Evolutionary conservation across 2,329 filamentous ascomycete species (phyloP).

Genomic region (Penicillium sp.): DNA sequence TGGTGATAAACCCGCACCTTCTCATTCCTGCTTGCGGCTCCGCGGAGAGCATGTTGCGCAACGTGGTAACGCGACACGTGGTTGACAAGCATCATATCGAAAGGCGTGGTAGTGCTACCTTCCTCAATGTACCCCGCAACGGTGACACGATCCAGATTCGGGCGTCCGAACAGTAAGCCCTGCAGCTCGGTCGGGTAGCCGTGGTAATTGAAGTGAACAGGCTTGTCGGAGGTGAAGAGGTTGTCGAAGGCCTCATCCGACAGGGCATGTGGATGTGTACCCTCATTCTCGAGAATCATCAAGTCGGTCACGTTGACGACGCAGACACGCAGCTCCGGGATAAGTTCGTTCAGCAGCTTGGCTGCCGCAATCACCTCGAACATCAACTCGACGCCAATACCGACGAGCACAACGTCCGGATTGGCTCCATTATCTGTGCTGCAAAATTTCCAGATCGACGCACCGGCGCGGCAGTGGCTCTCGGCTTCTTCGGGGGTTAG

Average conservation of each 20-base stretch:
- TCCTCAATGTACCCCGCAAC: slow-evolving; percentile 63
- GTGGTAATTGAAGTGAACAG: slow-evolving; percentile 65
- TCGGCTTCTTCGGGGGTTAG: slow-evolving; percentile 58
- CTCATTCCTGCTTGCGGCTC: slow-evolving; percentile 48
- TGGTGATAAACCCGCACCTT: slow-evolving; percentile 47
- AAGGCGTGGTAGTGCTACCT: slow-evolving; percentile 64
- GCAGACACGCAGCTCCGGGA: slow-evolving; percentile 55
- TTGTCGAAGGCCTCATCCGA: slow-evolving; percentile 50
- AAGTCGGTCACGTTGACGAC: slow-evolving; percentile 65
- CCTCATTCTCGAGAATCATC: slow-evolving; percentile 57
- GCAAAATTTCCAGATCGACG: slow-evolving; percentile 60
- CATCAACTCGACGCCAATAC: slow-evolving; percentile 63
- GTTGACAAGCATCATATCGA: slow-evolving; percentile 67
- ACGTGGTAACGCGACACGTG: slow-evolving; percentile 58
- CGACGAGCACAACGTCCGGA: slow-evolving; percentile 61
- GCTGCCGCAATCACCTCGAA: slow-evolving; percentile 63
- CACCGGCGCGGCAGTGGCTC: slow-evolving; percentile 57
- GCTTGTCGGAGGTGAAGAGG: slow-evolving; percentile 55
- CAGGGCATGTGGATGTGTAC: slow-evolving; percentile 58
- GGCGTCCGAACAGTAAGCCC: slow-evolving; percentile 59
- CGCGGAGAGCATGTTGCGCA: slow-evolving; percentile 52
- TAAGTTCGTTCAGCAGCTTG: slow-evolving; percentile 49
- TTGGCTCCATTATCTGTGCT: slow-evolving; percentile 54
- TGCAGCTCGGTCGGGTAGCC: slow-evolving; percentile 60
- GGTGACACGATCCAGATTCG: slow-evolving; percentile 50